These are phyloP conservation scores for Stemphylium beticola DNA, from an alignment of 2,329 filamentous ascomycete species.

Conservation along the genomic window DNA sequence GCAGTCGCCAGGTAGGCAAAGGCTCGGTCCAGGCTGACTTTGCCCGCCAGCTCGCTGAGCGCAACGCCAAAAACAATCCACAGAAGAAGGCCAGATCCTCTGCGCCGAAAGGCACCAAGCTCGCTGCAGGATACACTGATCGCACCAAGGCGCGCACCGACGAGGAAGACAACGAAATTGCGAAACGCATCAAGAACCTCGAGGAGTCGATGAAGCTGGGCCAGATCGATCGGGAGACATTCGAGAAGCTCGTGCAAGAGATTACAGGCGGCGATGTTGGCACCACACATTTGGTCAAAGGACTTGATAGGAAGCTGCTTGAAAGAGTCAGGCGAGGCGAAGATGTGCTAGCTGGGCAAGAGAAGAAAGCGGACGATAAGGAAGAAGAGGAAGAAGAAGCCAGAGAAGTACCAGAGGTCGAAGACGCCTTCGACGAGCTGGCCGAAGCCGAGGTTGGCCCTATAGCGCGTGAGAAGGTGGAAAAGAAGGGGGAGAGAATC, in stretches of 20 bases:
- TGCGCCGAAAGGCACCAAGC: constrained; percentile 80
- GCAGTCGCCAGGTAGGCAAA: constrained; percentile 67
- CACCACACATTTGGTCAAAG: constrained; percentile 89
- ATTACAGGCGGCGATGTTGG: constrained; percentile 81
- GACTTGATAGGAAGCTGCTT: constrained; percentile 82
- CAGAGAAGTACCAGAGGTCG: constrained; percentile 43
- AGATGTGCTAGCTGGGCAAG: constrained; percentile 47
- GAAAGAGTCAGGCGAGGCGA: constrained; percentile 73
- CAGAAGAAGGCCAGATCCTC: constrained; percentile 78
- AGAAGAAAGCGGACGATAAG: constrained; percentile 45
- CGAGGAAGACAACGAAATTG: constrained; percentile 62
- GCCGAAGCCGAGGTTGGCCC: constrained; percentile 73
- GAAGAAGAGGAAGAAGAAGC: constrained; percentile 32
- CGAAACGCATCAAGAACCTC: constrained; percentile 74
- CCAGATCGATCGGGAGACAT: constrained; percentile 80
- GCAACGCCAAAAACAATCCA: constrained; percentile 61
- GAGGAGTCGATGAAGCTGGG: constrained; percentile 83
- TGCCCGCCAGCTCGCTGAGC: constrained; percentile 81
- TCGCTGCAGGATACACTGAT: constrained; percentile 83
- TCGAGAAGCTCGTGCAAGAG: constrained; percentile 74
- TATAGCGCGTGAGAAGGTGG: constrained; percentile 63
- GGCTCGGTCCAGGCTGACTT: constrained; percentile 69
- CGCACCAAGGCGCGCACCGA: constrained; percentile 70
- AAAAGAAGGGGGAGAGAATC: constrained; percentile 61
- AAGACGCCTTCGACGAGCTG: constrained; percentile 59